Evolutionary conservation across 2,329 filamentous ascomycete species (phyloP), one percentile per base, ranked within the genome.

Genomic region (Shiraia bambusicola): DNA sequence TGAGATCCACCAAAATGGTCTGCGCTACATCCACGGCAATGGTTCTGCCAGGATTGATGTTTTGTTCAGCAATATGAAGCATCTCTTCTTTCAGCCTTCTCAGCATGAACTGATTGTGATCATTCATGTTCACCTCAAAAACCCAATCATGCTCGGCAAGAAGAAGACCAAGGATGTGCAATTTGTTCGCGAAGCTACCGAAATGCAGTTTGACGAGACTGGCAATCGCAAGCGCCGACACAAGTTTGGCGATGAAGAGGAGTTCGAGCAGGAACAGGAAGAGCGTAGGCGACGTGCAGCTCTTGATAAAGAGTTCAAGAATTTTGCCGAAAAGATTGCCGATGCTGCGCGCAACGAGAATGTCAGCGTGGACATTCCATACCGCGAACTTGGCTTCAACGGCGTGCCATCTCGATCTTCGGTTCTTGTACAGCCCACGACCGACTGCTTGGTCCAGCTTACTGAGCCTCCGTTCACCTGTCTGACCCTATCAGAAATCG

Each of bases 141-240:
- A 96, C 49, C 93, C 93, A 2, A 97, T 98, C 66, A 90, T 98
- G 69, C 87, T 98, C 50, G 93, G 93, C 47, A 97, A 95, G 78
- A 94, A 95, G 75, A 98, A 98, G 81, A 95, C 93, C 9, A 96
- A 93, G 74, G 94, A 98, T 67, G 87, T 98, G 1, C 94, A 98
- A 59, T 98, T 98, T 72, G 96, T 96, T 64, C 83, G 93, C 39
- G 93, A 98, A 73, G 93, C 93, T 3, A 97, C 93, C 0, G 93
- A 98, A 56, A 97, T 98, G 68, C 90, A 95, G 63, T 97, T 98
- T 58, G 93, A 98, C 62, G 93, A 98, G 73, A 98, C 93, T 34
- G 94, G 93, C 55, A 98, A 97, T 72, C 82, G 94, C 51, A 95
- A 96, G 75, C 87, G 93, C 54, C 96, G 96, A 73, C 95, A 97